phyloP scores from a whole-genome alignment of 495 filamentous ascomycete genomes.

The Staphylotrichum tortipilum region DNA sequence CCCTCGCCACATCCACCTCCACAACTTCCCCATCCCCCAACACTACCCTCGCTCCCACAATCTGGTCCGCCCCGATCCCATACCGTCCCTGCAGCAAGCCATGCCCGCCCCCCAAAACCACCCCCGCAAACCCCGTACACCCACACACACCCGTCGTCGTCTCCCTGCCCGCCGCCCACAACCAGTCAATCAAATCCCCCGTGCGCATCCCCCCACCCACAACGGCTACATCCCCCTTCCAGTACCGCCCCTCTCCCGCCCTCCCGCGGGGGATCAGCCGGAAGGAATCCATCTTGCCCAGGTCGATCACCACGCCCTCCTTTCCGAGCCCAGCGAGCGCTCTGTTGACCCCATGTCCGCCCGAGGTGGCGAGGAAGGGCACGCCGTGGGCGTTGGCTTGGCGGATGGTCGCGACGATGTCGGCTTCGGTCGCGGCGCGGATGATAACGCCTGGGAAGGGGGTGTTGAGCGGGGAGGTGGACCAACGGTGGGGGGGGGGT shows the following conservation, averaged over 20 bases:
- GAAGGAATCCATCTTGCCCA: slow-evolving; percentile 34
- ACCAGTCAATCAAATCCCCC: slow-evolving; percentile 18
- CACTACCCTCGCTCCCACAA: slow-evolving; percentile 41
- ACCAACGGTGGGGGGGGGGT: slow-evolving; percentile 1
- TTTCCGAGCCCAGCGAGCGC: slow-evolving; percentile 33
- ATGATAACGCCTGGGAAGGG: slow-evolving; percentile 39
- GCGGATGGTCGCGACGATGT: slow-evolving; percentile 41
- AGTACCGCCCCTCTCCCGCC: too few species aligned
- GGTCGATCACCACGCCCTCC: slow-evolving; percentile 39
- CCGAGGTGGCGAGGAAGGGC: slow-evolving; percentile 43
- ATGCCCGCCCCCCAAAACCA: slow-evolving; percentile 53
- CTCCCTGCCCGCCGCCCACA: slow-evolving; percentile 30
- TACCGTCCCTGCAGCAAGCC: slow-evolving; percentile 49
- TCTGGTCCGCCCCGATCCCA: slow-evolving; percentile 50
- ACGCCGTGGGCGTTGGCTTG: slow-evolving; percentile 37
- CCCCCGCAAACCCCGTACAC: slow-evolving; percentile 44
- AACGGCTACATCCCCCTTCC: too few species aligned
- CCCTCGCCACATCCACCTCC: too few species aligned
- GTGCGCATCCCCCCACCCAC: slow-evolving; percentile 41
- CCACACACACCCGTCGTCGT: slow-evolving; percentile 45
- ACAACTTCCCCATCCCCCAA: too few species aligned
- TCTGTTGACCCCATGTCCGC: slow-evolving; percentile 36
- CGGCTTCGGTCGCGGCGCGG: slow-evolving; percentile 39
- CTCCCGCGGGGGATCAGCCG: slow-evolving; percentile 33
- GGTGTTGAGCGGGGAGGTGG: slow-evolving; percentile 11